Base-by-base conservation (phyloP, 108 stramenopile genomes). In the Nitzschia palea region DNA sequence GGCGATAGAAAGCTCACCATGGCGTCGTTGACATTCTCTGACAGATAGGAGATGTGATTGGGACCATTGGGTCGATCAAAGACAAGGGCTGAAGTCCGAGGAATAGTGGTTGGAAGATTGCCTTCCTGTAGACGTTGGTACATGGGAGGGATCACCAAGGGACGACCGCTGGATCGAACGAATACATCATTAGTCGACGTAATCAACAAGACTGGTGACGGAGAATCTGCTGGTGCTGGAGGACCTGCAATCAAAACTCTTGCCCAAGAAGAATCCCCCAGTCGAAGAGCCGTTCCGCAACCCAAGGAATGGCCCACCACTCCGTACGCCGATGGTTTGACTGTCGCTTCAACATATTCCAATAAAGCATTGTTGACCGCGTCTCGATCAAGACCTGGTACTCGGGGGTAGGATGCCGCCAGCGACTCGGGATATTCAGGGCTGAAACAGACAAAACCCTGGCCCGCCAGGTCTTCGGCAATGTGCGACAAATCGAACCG, bases 231-330 rank as follows among this genome's bases (percentile, higher is more conserved):
- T 42, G 70, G 70, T 18, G 64, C 59, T 9, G 28, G 40, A 5
- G 45, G 44, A n/a, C 86, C 86, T 0, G 86, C 85, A 65, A 91
- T 77, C 23, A 78, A 73, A 2, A 91, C 85, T 43, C 89, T 62
- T 2, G 75, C 70, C 89, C 89, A 91, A 4, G 76, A 68, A 15
- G 82, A 76, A 66, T 91, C 89, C 27, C 89, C 89, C 15, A 75
- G 81, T 25, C 56, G 51, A 15, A 83, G 71, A 3, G 71, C 87
- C 0, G 90, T 89, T 9, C 84, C 86, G 62, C 80, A 80, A 6
- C 90, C 90, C 23, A 89, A 62, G 15, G 84, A 87, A 65, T 91
- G 90, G 12, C 90, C 90, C 3, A 91, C 80, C 17, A 80, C 84
- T 20, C 77, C 85, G 61, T 73, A 91, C 0, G 79, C 67, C 17